These are phyloP conservation scores for Kappamyces sp. DNA, from an alignment of 192 early-diverging fungal genomes.

Conservation along the genomic window DNA sequence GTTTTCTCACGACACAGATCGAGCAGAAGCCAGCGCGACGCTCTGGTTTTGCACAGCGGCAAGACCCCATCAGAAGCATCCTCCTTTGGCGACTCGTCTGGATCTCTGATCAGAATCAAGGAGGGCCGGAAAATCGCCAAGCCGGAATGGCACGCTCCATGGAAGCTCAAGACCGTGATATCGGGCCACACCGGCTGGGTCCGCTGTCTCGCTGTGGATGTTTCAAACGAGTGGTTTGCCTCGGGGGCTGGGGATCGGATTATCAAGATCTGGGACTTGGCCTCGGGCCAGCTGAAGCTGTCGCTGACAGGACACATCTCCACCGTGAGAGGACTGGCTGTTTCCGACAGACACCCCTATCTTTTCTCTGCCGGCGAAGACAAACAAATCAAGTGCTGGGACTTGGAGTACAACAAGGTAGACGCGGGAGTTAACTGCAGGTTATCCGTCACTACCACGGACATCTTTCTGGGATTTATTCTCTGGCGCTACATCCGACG, in stretches of 20 bases:
- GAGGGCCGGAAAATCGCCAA: constrained; percentile 52
- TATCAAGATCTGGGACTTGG: constrained; percentile 99
- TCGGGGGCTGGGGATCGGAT: constrained; percentile 96
- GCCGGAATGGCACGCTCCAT: constrained; percentile 97
- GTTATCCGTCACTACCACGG: constrained; percentile 99
- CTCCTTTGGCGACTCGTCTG: constrained; percentile 4
- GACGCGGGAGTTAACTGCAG: no score
- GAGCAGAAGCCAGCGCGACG: constrained; percentile 14
- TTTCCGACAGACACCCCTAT: constrained; percentile 94
- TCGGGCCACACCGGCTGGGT: constrained; percentile 98
- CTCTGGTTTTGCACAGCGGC: constrained; percentile 10
- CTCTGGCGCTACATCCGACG: constrained; percentile 85
- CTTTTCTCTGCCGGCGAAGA: constrained; percentile 97
- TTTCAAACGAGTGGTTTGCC: constrained; percentile 96
- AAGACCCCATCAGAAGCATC: constrained; percentile 1
- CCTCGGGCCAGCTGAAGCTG: constrained; percentile 90
- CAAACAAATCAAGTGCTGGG: constrained; percentile 99
- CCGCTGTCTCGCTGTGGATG: constrained; percentile 83
- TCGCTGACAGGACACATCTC: constrained; percentile 97
- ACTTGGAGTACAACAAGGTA: constrained; percentile 92
- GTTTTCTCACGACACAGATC: neutral
- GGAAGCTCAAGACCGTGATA: constrained; percentile 93
- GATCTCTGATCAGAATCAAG: constrained; percentile 43
- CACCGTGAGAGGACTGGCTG: constrained; percentile 86
- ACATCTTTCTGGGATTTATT: constrained; percentile 91